phyloP scores from a whole-genome alignment of 495 filamentous ascomycete genomes.

The Neurospora africana region DNA sequence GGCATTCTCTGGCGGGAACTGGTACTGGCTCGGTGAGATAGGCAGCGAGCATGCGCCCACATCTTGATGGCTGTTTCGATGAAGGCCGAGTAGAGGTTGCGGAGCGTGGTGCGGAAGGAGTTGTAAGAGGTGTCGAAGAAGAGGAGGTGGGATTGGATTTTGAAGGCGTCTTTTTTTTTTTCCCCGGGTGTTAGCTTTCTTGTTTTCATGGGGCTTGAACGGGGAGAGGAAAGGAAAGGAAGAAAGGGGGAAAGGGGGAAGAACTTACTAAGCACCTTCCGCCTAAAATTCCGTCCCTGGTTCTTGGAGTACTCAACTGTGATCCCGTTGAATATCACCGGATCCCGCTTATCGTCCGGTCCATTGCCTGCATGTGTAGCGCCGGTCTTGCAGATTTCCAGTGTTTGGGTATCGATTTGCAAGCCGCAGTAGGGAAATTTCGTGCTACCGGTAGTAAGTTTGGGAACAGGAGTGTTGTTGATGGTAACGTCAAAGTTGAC shows the following conservation, averaged over 20 bases:
- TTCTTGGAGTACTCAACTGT: slow-evolving; percentile 62
- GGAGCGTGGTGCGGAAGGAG: slow-evolving; percentile 51
- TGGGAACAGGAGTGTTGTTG: slow-evolving; percentile 42
- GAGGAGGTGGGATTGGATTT: slow-evolving; percentile 79
- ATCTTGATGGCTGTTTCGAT: slow-evolving; percentile 70
- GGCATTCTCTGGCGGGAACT: slow-evolving; percentile 38
- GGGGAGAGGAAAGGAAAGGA: not conserved
- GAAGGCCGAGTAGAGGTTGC: slow-evolving; percentile 66
- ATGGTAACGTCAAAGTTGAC: slow-evolving; percentile 69
- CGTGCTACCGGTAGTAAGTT: slow-evolving; percentile 30
- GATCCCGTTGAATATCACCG: slow-evolving; percentile 48
- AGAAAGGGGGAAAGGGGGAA: not conserved
- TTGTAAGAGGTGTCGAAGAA: slow-evolving; percentile 83
- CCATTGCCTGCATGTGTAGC: no score
- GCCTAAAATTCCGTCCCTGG: slow-evolving; percentile 65
- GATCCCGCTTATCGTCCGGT: slow-evolving; percentile 10
- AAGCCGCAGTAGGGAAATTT: slow-evolving; percentile 83
- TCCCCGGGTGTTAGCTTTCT: slow-evolving; percentile 9
- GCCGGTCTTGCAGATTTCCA: slow-evolving; percentile 47
- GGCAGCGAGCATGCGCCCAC: slow-evolving; percentile 63
- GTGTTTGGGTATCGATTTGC: slow-evolving; percentile 59
- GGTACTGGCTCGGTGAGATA: no score
- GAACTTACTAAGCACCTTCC: slow-evolving; percentile 59
- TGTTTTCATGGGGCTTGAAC: no score
- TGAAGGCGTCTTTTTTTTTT: slow-evolving; percentile 45